Conservation (phyloP, 495 filamentous ascomycete genomes). For the Clohesyomyces aquaticus region DNA sequence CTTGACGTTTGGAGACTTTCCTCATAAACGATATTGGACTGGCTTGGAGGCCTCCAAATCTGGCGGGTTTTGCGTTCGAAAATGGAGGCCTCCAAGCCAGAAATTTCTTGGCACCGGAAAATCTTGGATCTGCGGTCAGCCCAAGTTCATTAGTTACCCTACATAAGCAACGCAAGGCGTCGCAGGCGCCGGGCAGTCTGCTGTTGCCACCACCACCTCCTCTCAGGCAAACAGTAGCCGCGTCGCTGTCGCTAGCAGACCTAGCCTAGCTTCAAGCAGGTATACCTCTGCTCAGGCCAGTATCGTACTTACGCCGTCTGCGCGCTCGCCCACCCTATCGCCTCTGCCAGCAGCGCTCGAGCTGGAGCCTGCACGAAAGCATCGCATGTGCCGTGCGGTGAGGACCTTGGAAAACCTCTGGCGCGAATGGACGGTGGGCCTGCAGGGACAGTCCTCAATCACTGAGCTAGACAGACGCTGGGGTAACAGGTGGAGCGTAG, state of each 20-base stretch:
- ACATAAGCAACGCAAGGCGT: too few relatives aligned
- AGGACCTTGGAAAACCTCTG: slow-evolving; percentile 8
- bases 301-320: not conserved
- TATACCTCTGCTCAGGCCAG: slow-evolving; percentile 7
- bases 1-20: too few relatives aligned
- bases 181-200: not conserved
- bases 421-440: slow-evolving; percentile 5
- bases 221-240: not conserved
- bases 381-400: slow-evolving; percentile 15
- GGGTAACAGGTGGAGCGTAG: slow-evolving; percentile 17
- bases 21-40: too few relatives aligned
- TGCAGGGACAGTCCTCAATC: slow-evolving; percentile 3
- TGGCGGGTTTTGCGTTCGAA: too few relatives aligned
- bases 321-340: not conserved
- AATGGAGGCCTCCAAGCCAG: too few relatives aligned
- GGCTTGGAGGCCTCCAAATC: too few relatives aligned
- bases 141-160: too few relatives aligned
- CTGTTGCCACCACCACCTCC: not conserved
- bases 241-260: slow-evolving; percentile 1
- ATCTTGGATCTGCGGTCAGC: too few relatives aligned
- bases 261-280: slow-evolving; percentile 1
- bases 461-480: slow-evolving; percentile 17
- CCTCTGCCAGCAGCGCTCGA: slow-evolving; percentile 5
- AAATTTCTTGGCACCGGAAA: too few relatives aligned
- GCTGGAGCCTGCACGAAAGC: not conserved